Base-by-base conservation (phyloP, 2,329 filamentous ascomycete species). In the Hypocreales sp. region DNA sequence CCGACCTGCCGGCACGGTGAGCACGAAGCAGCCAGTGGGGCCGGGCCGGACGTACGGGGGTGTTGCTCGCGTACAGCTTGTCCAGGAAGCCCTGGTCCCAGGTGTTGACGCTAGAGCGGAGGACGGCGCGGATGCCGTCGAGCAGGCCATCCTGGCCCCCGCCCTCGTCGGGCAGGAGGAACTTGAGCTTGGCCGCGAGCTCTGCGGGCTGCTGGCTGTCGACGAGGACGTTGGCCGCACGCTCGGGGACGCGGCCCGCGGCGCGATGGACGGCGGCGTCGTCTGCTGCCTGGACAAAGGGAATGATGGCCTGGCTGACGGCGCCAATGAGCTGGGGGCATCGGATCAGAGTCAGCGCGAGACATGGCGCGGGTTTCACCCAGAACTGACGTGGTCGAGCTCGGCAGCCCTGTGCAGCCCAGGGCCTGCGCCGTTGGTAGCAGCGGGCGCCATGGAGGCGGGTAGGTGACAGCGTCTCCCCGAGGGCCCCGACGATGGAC, bases 81-180 rank as follows among this genome's bases (percentile, higher is more conserved):
- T 94, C 86, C 45, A 95, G 56, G 53, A 95, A 98, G 8, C 87
- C 87, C 53, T 93, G 86, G 45, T 92, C 80, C 81, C 86, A 95
- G n/a, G 87, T 94, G 55, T 98, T 98, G 45, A 95, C 87, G 44
- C 79, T 90, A 52, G 92, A 84, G 36, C 70, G 64, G 22, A 95
- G 61, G 13, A 94, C 63, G 33, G 73, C 67, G 38, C 72, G 59
- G 24, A 92, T 65, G 4, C 71, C 70, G 19, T 72, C 63, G 16
- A 93, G 57, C 18, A 94, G 57, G 0, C 86, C 87, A 23, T 79
- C 68, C 40, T 79, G 79, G 1, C 75, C 78, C 35, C 56, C 58
- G 7, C 69, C 74, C 21, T 61, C 48, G 4, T 50, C 54, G 0
- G 78, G 73, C 5, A 83, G 56, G 6, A 66, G 53, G 22, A 81